These are phyloP conservation scores for Ambispora gerdemannii DNA, from an alignment of 192 early-diverging fungal genomes.

Conservation along the genomic window DNA sequence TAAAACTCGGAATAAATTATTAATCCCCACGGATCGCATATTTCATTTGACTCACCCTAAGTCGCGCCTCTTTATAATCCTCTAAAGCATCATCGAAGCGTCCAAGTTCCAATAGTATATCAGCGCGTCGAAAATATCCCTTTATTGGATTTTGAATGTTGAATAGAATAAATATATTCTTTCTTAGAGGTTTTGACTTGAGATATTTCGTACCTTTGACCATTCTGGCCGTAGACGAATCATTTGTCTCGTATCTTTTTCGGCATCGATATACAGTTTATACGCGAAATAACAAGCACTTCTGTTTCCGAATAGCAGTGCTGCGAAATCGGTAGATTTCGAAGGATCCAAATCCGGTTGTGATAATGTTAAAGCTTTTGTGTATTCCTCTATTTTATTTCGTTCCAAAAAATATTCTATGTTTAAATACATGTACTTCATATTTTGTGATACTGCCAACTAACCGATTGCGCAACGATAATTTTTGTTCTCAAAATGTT, in stretches of 20 bases:
- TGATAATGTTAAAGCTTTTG: slow-evolving; percentile 32
- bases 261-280: slow-evolving; percentile 31
- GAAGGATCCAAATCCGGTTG: slow-evolving; percentile 32
- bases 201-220: slow-evolving; percentile 43
- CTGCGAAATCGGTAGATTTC: slow-evolving; percentile 40
- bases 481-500: slow-evolving; percentile 49
- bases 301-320: slow-evolving; percentile 40
- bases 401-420: slow-evolving; percentile 18
- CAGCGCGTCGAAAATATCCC: slow-evolving; percentile 63
- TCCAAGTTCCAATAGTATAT: slow-evolving; percentile 50
- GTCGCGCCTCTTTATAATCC: slow-evolving; percentile 42
- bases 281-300: slow-evolving; percentile 34
- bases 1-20: slow-evolving; percentile 1
- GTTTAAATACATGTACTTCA: slow-evolving; percentile 28
- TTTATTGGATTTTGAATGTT: slow-evolving; percentile 21
- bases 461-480: slow-evolving; percentile 50
- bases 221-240: slow-evolving; percentile 37
- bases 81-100: slow-evolving; percentile 50
- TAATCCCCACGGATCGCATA: background rate
- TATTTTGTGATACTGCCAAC: slow-evolving; percentile 34
- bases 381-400: slow-evolving; percentile 33
- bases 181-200: too few species aligned
- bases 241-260: slow-evolving; percentile 31
- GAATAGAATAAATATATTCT: too few species aligned
- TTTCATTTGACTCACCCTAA: slow-evolving; percentile 27